These are phyloP conservation scores for Paraglomus brasilianum DNA, from an alignment of 192 early-diverging fungal genomes.

Conservation along the genomic window DNA sequence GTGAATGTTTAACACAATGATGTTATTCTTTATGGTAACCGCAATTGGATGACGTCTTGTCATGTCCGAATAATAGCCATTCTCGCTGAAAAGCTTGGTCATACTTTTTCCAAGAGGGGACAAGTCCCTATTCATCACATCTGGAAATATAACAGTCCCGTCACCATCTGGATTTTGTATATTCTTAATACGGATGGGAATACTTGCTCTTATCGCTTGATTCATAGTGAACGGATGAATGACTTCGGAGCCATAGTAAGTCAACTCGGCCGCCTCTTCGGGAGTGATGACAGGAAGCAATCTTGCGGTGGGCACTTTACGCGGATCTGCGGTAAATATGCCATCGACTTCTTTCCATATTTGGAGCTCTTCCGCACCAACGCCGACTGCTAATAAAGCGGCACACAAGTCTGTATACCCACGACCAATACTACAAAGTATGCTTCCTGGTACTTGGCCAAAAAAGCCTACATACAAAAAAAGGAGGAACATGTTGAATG, in stretches of 20 bases:
- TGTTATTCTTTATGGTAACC: constrained; percentile 98
- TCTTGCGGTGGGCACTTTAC: constrained; percentile 86
- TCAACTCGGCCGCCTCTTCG: constrained; percentile 97
- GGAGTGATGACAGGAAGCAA: constrained; percentile 92
- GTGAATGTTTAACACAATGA: constrained; percentile 94
- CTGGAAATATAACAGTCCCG: constrained; percentile 94
- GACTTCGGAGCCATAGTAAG: constrained; percentile 93
- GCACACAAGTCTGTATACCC: constrained; percentile 98
- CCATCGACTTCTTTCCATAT: constrained; percentile 99
- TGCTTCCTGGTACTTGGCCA: constrained; percentile 93
- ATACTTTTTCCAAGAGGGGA: constrained; percentile 52
- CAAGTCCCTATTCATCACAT: constrained; percentile 55
- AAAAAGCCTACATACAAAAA: constrained; percentile 71
- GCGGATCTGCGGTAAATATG: constrained; percentile 98
- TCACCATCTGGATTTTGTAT: constrained; percentile 89
- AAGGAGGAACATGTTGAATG: not conserved
- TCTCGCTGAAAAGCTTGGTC: constrained; percentile 61
- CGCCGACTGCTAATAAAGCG: constrained; percentile 88
- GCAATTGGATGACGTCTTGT: constrained; percentile 87
- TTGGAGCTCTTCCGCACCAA: constrained; percentile 89
- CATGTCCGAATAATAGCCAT: constrained; percentile 73
- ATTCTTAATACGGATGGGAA: constrained; percentile 99
- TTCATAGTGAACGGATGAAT: constrained; percentile 99
- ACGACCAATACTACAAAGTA: constrained; percentile 89
- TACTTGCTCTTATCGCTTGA: constrained; percentile 93